Base-by-base conservation (phyloP, 2,329 filamentous ascomycete species). In the Fusarium buxicola region DNA sequence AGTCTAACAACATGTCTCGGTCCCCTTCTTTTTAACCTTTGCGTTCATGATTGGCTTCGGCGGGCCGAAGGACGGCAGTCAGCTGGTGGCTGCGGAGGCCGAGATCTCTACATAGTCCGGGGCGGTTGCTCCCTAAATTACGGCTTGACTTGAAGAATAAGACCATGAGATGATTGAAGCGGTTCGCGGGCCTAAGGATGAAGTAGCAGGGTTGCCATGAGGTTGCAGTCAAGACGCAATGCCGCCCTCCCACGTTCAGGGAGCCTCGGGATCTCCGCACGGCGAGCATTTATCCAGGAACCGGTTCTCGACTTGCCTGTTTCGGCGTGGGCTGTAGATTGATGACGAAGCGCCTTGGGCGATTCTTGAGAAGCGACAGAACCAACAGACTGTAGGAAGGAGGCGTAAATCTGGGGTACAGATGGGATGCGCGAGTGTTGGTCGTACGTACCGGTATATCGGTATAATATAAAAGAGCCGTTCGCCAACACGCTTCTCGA, bases 21-120 rank as follows among this genome's bases (percentile, higher is more conserved):
- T 34, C 43, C 35, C 34, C 32, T 36, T 35, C 34, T 38, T 47
- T 28, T 15, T 43, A 65, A 62, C 32, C 58, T 34, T 41, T 48
- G 48, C 48, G 44, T 53, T 56, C 63, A 56, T 40, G 32, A 43
- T 62, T 54, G 51, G 65, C 52, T 55, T 52, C 35, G 46, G 50
- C 66, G 67, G 66, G 55, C 67, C 66, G 67, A 56, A 57, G 53
- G 50, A 68, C 60, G 62, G 56, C 54, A 58, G 64, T 55, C 54
- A 34, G 45, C 30, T 64, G 63, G 46, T 51, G 60, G 57, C 21
- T 51, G 56, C 55, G 50, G 39, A 63, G 55, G 41, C 47, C 21
- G 47, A 53, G 52, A 58, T 65, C 62, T 63, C 24, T 45, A 13
- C 48, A 47, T 54, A n/a, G 40, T 11, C 16, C 40, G 45, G 55